phyloP scores from a whole-genome alignment of 2,329 filamentous ascomycete species.

The Fusarium illudens region DNA sequence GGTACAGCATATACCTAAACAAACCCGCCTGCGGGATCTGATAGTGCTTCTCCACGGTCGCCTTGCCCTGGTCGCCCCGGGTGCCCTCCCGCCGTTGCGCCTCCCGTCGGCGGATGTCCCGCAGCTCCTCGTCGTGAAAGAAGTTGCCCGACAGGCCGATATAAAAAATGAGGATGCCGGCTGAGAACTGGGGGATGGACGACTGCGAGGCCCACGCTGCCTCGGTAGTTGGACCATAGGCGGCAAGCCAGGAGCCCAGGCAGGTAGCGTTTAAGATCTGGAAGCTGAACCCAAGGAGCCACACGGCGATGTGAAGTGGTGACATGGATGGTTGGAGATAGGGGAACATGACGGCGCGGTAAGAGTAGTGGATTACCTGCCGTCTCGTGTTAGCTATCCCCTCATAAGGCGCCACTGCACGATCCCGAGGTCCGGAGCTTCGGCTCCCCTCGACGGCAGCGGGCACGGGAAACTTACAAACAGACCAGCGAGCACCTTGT shows the following conservation, averaged over 20 bases:
- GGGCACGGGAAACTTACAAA: slow-evolving; percentile 57
- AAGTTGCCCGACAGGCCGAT: slow-evolving; percentile 82
- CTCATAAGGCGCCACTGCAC: slow-evolving; percentile 7
- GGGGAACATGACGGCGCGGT: slow-evolving; percentile 86
- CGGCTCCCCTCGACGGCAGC: slow-evolving; percentile 23
- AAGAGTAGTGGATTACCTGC: slow-evolving; percentile 85
- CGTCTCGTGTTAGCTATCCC: slow-evolving; percentile 5
- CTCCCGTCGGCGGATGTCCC: slow-evolving; percentile 82
- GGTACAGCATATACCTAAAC: slow-evolving; percentile 84
- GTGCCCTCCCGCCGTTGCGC: slow-evolving; percentile 60
- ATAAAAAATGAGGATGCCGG: slow-evolving; percentile 79
- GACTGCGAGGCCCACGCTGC: slow-evolving; percentile 56
- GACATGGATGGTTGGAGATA: slow-evolving; percentile 91
- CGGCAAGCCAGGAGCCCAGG: slow-evolving; percentile 82
- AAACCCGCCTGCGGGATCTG: slow-evolving; percentile 84
- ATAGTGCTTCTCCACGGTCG: slow-evolving; percentile 75
- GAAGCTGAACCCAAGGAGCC: slow-evolving; percentile 71
- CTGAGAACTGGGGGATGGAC: slow-evolving; percentile 57
- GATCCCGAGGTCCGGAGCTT: slow-evolving; percentile 2
- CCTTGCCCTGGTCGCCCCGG: slow-evolving; percentile 45
- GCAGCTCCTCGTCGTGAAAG: slow-evolving; percentile 88
- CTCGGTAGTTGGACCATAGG: slow-evolving; percentile 75
- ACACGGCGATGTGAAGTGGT: slow-evolving; percentile 79
- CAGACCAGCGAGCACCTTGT: slow-evolving; percentile 76
- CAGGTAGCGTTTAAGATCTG: slow-evolving; percentile 82